Evolutionary conservation across 73 alveolate genomes (phyloP).

Genomic region (Effrenium voratum): DNA sequence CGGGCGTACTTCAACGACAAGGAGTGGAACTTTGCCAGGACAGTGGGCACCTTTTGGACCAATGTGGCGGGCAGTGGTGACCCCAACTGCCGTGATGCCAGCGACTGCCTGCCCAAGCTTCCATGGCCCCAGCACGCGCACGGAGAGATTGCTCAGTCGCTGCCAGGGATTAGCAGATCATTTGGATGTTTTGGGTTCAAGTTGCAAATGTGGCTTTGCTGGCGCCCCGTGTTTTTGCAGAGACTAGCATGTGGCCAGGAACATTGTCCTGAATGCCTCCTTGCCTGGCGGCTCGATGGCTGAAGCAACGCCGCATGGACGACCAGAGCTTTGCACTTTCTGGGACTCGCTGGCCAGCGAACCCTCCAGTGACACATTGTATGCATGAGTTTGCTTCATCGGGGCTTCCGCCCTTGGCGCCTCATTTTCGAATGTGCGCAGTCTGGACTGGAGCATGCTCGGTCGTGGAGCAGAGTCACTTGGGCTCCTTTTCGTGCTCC

Average conservation of each 20-base stretch:
- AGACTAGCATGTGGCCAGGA: constrained; percentile 3
- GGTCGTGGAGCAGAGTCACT: constrained; percentile 33
- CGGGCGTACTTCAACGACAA: constrained; percentile 88
- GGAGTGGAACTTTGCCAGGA: constrained; percentile 81
- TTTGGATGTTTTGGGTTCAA: too few species aligned
- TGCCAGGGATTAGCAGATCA: background rate
- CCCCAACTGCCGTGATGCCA: constrained; percentile 72
- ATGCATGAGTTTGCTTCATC: constrained; percentile 1
- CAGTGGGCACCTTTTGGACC: constrained; percentile 70
- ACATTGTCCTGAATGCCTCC: constrained; percentile 69
- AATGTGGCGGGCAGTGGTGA: constrained; percentile 88
- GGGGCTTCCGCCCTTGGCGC: background rate
- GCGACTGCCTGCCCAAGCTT: background rate
- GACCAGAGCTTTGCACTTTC: constrained; percentile 77
- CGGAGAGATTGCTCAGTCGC: constrained; percentile 64
- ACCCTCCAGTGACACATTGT: constrained; percentile 25
- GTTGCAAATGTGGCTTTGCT: too few species aligned
- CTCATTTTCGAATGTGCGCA: background rate
- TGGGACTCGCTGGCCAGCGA: constrained; percentile 68
- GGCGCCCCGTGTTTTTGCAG: background rate
- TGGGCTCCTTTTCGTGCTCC: too few species aligned
- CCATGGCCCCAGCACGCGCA: constrained; percentile 28
- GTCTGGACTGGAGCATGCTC: background rate
- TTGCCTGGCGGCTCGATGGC: constrained; percentile 85
- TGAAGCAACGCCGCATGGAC: constrained; percentile 83